Evolutionary conservation across 1,284 basidiomycete genomes (phyloP), one percentile per base, ranked within the genome.

Genomic region (Singerocomus inundabilis): DNA sequence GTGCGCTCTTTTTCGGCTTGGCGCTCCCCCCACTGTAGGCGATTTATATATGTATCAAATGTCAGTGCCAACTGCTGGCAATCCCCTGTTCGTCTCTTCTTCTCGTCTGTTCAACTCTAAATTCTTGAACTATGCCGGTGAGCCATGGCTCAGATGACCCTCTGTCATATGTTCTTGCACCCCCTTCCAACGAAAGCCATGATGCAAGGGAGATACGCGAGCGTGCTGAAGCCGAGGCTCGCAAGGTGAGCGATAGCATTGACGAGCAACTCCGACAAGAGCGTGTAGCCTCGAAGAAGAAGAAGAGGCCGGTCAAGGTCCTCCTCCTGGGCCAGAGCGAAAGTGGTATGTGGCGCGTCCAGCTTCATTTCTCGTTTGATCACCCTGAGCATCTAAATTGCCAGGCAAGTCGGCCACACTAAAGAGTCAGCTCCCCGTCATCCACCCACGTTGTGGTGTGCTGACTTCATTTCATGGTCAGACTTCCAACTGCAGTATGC

Each of bases 401-500:
- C 30, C 53, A 78, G 77, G 78, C 35, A 80, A 79, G 54, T 78
- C 75, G 0, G 78, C 78, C 12, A 79, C 78, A 1, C 57, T 79
- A 34, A 79, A 80, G 63, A 79, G 78, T 77, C 54, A 46, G 71
- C 57, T 43, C 29, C n/a, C 13, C 28, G 24, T 38, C 18, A 6
- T 34, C 40, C 13, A 6, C n/a, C n/a, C 30, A 33, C 3, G 13
- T 16, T 6, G 8, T 21, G 8, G 7, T 2, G 3, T 29, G 8
- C 48, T 62, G 34, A 55, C 38, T 18, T 18, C 11, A 18, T 1
- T 6, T 8, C 24, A 26, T 35, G 13, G n/a, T 15, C 37, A 84
- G 85, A 89, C 64, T 90, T 89, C 59, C 85, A 87, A 58, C 67
- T 90, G 3, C 79, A 78, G 5, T 85, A 86, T 57, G 81, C 86